phyloP scores from a whole-genome alignment of 1,139 yeast genomes.

The Taphrina communis region DNA sequence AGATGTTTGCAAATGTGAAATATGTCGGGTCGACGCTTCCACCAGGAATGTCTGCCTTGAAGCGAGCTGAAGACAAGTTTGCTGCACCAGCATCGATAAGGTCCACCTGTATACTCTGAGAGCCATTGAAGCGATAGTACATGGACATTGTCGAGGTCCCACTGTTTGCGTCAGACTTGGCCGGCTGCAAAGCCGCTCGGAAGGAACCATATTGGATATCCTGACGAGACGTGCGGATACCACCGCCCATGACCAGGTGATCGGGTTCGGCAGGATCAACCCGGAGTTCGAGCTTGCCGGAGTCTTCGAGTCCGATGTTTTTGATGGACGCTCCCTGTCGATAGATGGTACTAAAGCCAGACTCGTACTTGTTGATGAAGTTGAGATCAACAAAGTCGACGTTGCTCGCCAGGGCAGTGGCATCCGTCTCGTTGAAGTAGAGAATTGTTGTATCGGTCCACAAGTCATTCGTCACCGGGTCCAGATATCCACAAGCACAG shows the following conservation, averaged over 20 bases:
- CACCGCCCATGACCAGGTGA: conserved; percentile 34
- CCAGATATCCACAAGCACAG: conserved; percentile 38
- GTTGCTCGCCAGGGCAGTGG: conserved; percentile 16
- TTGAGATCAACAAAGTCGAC: conserved; percentile 23
- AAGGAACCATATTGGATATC: conserved; percentile 38
- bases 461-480: conserved; percentile 30
- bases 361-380: conserved; percentile 24
- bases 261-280: conserved; percentile 25
- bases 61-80: conserved; percentile 15
- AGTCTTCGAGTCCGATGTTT: conserved; percentile 22
- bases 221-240: conserved; percentile 38
- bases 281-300: conserved; percentile 22
- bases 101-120: conserved; percentile 27
- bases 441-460: conserved; percentile 39
- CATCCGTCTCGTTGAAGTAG: conserved; percentile 38
- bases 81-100: conserved; percentile 17
- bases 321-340: conserved; percentile 23
- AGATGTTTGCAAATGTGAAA: conserved; percentile 24
- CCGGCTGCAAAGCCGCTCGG: conserved; percentile 34
- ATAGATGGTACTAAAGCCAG: conserved; percentile 27
- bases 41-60: conserved; percentile 17
- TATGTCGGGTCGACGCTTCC: conserved; percentile 3
- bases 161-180: neutral
- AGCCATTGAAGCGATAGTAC: conserved; percentile 36
- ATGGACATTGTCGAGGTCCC: conserved; percentile 31